phyloP scores from a whole-genome alignment of 257 asterid species.

The Solanum rostratum region DNA sequence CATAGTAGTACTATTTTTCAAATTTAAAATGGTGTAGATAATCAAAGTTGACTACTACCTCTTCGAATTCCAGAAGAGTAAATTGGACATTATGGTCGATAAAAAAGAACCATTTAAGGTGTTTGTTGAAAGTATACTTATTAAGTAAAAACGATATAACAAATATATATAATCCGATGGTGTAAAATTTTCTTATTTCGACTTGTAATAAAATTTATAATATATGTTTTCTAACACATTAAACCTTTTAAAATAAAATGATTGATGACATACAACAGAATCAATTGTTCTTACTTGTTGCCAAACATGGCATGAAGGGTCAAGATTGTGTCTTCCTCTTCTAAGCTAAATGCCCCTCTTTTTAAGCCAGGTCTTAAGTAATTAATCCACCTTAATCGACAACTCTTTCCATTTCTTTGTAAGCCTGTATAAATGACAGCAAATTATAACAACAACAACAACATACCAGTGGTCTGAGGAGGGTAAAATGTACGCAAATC shows the following conservation, averaged over 20 bases:
- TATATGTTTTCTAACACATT: background rate
- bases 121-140: background rate
- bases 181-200: too few relatives aligned
- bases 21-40: background rate
- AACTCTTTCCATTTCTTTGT: slow-evolving; percentile 85
- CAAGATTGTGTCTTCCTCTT: slow-evolving; percentile 52
- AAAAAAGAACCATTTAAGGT: background rate
- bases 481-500: too few relatives aligned
- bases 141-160: background rate
- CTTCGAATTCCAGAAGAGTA: background rate
- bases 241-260: background rate
- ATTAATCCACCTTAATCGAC: slow-evolving; percentile 86
- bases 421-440: slow-evolving; percentile 34
- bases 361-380: slow-evolving; percentile 77
- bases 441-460: too few relatives aligned
- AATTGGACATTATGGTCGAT: background rate
- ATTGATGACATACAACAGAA: background rate
- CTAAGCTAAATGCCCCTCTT: slow-evolving; percentile 43
- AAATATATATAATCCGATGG: too few relatives aligned
- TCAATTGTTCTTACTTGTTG: slow-evolving; percentile 59
- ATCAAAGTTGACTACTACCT: background rate
- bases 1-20: background rate
- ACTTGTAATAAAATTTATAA: too few relatives aligned
- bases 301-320: slow-evolving; percentile 67
- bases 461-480: too few relatives aligned